Base-by-base conservation (phyloP, 1,284 basidiomycete genomes). In the Entoloma clypeatum region DNA sequence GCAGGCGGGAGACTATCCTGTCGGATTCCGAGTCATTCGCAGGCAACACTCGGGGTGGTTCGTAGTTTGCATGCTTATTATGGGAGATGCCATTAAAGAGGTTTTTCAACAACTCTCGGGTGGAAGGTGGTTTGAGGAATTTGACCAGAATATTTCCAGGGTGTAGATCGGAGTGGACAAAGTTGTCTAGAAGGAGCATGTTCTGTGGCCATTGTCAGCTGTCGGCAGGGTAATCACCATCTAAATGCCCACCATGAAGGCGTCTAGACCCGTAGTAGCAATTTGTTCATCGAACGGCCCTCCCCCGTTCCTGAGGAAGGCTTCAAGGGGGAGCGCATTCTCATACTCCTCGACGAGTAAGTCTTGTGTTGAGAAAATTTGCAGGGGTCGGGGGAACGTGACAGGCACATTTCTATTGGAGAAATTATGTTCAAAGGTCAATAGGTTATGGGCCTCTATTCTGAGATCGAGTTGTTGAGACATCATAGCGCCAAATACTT, bases 141-240 rank as follows among this genome's bases (percentile, higher is more conserved):
- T 94, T 95, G 68, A 97, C 83, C 86, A 98, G 92, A 63, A 97
- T 95, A 63, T 97, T 97, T 21, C 95, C 95, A 0, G 92, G 92
- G 62, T 91, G 89, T 18, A 96, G 74, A 62, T 96, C 95, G 3
- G 94, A 84, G 61, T 99, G 95, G 2, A 95, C 93, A 64, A 97
- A 99, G 63, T 99, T 99, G 67, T 99, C 95, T 33, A 99, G 72
- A 1, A 99, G 72, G 16, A 99, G 79, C 95, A 99, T 99, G 67
- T 97, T 92, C 89, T 94, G 51, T 39, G 38, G 44, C 45, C 17
- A 4, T 14, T n/a, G 22, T 30, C 28, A 17, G 37, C 3, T 17
- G 46, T 14, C 16, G 9, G 9, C 38, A 25, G 29, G 24, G 21
- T 28, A 5, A 14, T 25, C 17, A 42, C 18, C 41, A 44, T 18